These are phyloP conservation scores for Cryptococcus sp. DNA, from an alignment of 1,284 basidiomycete genomes.

Conservation along the genomic window DNA sequence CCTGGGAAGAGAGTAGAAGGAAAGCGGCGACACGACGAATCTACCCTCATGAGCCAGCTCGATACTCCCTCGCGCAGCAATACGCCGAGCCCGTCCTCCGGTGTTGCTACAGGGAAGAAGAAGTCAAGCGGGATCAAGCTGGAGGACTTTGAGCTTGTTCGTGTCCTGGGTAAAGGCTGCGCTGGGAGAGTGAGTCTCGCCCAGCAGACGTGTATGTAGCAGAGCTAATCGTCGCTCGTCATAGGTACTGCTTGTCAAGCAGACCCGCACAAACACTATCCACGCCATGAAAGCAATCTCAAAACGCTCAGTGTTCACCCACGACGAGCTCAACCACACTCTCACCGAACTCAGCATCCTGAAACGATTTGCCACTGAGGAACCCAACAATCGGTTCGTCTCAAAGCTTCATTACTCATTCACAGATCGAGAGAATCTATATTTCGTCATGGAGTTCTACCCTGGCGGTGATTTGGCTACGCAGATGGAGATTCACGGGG, in stretches of 20 bases:
- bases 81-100: constrained; percentile 3
- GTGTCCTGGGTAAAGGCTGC: constrained; percentile 93
- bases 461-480: constrained; percentile 95
- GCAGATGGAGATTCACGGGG: constrained; percentile 90
- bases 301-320: constrained; percentile 90
- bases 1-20: neutral
- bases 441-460: constrained; percentile 75
- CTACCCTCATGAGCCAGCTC: constrained; percentile 2
- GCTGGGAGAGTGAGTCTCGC: constrained; percentile 70
- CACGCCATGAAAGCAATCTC: constrained; percentile 96
- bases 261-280: constrained; percentile 68
- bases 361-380: constrained; percentile 74
- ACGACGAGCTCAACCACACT: constrained; percentile 93
- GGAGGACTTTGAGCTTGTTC: constrained; percentile 93
- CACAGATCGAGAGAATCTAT: constrained; percentile 92
- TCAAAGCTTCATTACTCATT: constrained; percentile 94
- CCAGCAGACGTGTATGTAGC: neutral
- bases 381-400: constrained; percentile 80
- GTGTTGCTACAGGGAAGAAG: neutral
- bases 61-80: constrained; percentile 5
- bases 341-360: constrained; percentile 91
- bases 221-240: neutral
- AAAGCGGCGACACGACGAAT: neutral
- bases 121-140: constrained; percentile 59
- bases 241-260: constrained; percentile 75